These are phyloP conservation scores for Globisporangium emineosum DNA, from an alignment of 352 stramenopile genomes.

Conservation along the genomic window DNA sequence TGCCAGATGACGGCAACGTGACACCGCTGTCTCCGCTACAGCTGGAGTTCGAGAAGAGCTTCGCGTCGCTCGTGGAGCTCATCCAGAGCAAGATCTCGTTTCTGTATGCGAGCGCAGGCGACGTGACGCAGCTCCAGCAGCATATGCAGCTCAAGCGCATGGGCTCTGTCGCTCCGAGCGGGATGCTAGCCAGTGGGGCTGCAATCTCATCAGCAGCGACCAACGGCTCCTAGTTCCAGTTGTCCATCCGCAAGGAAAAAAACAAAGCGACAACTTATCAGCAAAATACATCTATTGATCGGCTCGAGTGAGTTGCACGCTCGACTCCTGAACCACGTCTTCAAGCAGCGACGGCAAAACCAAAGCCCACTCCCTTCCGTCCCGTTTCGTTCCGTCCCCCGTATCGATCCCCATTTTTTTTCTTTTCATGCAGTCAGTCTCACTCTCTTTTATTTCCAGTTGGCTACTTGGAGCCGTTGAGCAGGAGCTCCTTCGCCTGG, in stretches of 20 bases:
- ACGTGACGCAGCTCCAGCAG: constrained; percentile 29
- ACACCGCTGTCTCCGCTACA: constrained; percentile 49
- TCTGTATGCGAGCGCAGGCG: constrained; percentile 19
- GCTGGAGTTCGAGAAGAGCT: constrained; percentile 68
- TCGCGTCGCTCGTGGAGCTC: constrained; percentile 44
- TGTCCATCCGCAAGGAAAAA: neutral
- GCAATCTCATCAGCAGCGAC: neutral
- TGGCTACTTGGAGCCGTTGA: constrained; percentile 63
- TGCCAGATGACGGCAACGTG: neutral
- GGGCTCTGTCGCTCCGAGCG: neutral
- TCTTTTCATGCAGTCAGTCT: neutral
- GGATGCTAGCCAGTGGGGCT: neutral
- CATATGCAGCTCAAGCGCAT: constrained; percentile 25
- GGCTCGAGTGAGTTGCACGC: neutral
- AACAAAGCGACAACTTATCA: neutral
- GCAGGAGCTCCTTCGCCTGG: constrained; percentile 97
- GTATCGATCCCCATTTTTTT: neutral
- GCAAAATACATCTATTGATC: constrained; percentile 18
- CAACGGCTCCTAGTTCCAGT: neutral
- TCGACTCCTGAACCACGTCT: neutral
- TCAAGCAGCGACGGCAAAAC: neutral
- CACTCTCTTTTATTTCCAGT: constrained; percentile 8
- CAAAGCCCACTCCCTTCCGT: neutral
- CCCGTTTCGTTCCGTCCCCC: no score
- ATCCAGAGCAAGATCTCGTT: constrained; percentile 38